phyloP scores from a whole-genome alignment of 495 filamentous ascomycete species.

The Talaromyces proteolyticus region DNA sequence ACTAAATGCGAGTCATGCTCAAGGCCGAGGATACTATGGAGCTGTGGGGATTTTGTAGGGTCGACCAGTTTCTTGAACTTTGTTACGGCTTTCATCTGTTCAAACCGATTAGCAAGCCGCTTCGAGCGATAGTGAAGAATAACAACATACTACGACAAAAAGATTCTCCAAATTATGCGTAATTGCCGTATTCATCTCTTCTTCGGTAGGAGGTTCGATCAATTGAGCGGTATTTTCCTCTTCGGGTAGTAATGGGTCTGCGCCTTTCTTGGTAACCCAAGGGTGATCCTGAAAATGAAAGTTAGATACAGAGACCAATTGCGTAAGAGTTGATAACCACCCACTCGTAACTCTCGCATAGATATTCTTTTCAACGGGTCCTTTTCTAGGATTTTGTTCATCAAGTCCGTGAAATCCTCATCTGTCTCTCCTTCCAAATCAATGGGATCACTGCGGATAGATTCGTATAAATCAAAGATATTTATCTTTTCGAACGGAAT shows the following conservation, averaged over 20 bases:
- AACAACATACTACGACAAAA: conserved; percentile 66
- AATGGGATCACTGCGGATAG: conserved; percentile 65
- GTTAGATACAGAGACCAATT: background rate
- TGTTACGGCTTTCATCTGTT: conserved; percentile 83
- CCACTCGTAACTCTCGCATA: conserved; percentile 75
- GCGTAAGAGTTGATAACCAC: conserved; percentile 13
- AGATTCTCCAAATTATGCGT: conserved; percentile 80
- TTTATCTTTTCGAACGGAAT: conserved; percentile 77
- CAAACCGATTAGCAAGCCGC: too few relatives aligned
- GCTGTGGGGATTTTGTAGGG: conserved; percentile 35
- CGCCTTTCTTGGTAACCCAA: conserved; percentile 84
- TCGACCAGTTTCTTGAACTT: conserved; percentile 68
- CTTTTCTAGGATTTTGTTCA: conserved; percentile 66
- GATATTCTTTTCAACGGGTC: conserved; percentile 72
- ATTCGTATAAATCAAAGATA: conserved; percentile 82
- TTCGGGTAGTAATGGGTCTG: conserved; percentile 71
- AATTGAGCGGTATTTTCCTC: conserved; percentile 83
- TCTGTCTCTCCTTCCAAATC: conserved; percentile 41
- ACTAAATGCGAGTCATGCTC: conserved; percentile 48
- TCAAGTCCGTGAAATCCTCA: conserved; percentile 60
- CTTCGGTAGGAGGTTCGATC: conserved; percentile 74
- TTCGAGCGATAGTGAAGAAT: conserved; percentile 5
- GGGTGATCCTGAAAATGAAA: conserved; percentile 64
- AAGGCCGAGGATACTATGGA: conserved; percentile 53
- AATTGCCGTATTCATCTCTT: conserved; percentile 86